Percentiles rank a stretch among this genome's conserved stretches.
phyloP scores from a whole-genome alignment of 768 basidiomycete genomes.

The Boletus reticulatus region DNA sequence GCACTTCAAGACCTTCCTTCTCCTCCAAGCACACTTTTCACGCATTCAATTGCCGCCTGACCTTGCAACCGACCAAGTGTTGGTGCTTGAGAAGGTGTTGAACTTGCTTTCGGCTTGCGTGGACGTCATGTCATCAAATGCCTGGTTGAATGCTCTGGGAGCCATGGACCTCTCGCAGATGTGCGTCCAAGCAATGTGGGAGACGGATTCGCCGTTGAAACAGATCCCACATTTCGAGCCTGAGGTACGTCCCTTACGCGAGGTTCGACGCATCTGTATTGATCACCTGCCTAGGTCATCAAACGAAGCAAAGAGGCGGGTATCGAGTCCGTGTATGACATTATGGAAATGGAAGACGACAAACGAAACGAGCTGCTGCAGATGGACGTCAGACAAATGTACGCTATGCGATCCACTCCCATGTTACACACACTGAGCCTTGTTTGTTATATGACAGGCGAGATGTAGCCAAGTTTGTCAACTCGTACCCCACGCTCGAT shows the following conservation, averaged over 20 bases:
- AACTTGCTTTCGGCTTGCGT: conserved; percentile 93
- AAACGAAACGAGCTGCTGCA: conserved; percentile 76
- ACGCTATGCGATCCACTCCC: conserved; percentile 30
- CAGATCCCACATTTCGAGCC: conserved; percentile 96
- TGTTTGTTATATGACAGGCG: conserved; percentile 49
- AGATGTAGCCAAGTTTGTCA: conserved; percentile 93
- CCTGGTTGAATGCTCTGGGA: conserved; percentile 89
- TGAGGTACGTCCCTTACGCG: conserved; percentile 48
- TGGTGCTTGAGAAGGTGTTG: conserved; percentile 87
- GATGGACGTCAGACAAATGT: conserved; percentile 89
- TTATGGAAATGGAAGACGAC: conserved; percentile 98
- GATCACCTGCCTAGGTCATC: conserved; percentile 51
- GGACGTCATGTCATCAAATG: conserved; percentile 97
- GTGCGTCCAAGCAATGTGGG: conserved; percentile 99
- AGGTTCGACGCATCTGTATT: background rate
- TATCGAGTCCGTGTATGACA: conserved; percentile 90
- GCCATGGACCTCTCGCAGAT: conserved; percentile 99
- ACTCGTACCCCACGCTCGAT: conserved; percentile 96
- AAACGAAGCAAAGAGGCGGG: conserved; percentile 79
- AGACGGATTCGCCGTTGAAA: conserved; percentile 90
- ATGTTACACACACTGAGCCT: background rate
- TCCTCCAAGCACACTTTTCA: conserved; percentile 96
- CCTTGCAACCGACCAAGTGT: conserved; percentile 84
- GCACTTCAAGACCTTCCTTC: conserved; percentile 97
- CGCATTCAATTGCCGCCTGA: conserved; percentile 91